A percentile compares a stretch with the other conserved stretches of the same genome.
These are phyloP conservation scores for Metschnikowia sp. DNA, from an alignment of 805 yeast genomes.

Conservation along the genomic window DNA sequence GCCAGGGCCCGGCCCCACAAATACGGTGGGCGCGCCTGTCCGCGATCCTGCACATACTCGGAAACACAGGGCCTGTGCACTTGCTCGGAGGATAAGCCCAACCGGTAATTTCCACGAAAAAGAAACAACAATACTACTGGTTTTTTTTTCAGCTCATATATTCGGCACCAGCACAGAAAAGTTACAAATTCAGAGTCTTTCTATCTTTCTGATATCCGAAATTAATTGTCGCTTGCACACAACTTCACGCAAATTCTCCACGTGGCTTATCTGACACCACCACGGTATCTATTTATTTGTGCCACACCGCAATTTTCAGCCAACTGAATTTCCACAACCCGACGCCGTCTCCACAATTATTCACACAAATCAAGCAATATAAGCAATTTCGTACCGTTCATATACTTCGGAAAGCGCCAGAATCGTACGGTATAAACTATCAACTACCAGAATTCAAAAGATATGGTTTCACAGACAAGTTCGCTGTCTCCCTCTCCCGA, in stretches of 20 bases:
- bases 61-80: constrained; percentile 6
- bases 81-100: constrained; percentile 7
- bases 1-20: constrained; percentile 3
- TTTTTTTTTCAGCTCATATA: background rate
- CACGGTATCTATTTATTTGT: constrained; percentile 6
- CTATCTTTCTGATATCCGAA: no score
- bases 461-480: background rate
- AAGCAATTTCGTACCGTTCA: no score
- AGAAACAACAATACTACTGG: constrained; percentile 1
- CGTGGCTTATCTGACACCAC: constrained; percentile 1
- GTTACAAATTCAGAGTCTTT: no score
- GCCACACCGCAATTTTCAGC: constrained; percentile 9
- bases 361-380: no score
- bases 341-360: no score
- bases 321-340: background rate
- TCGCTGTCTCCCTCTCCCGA: constrained; percentile 10
- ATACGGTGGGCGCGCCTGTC: constrained; percentile 4
- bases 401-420: no score
- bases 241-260: background rate
- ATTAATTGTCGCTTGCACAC: no score
- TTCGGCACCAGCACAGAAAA: no score
- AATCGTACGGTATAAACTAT: no score
- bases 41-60: constrained; percentile 1
- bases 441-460: background rate
- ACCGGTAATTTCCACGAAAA: constrained; percentile 7